These are phyloP conservation scores for Annulohypoxylon bovei DNA, from an alignment of 495 filamentous ascomycete genomes.

Conservation along the genomic window DNA sequence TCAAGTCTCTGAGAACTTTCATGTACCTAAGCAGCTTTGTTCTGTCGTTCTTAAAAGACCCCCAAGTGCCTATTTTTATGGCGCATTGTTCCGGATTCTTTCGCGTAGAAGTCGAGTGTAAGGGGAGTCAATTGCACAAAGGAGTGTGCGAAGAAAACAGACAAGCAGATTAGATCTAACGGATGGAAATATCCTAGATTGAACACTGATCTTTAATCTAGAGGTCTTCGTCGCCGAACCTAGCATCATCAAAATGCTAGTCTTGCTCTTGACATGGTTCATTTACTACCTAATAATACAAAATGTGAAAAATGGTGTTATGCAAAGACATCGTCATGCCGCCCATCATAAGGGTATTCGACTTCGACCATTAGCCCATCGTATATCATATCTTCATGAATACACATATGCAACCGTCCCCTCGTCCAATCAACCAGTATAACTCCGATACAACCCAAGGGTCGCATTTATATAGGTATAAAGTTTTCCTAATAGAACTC, in stretches of 20 bases:
- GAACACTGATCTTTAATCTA: no score
- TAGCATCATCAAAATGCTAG: background rate
- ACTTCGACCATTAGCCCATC: slow-evolving; percentile 1
- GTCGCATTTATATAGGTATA: background rate
- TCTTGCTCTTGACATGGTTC: background rate
- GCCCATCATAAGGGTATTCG: background rate
- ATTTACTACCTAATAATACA: background rate
- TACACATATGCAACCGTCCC: background rate
- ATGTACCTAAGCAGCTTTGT: background rate
- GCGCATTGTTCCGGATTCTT: background rate
- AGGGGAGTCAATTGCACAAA: background rate
- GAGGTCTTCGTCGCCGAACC: background rate
- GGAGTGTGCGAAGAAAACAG: background rate
- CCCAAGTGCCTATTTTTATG: background rate
- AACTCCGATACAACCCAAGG: slow-evolving; percentile 13
- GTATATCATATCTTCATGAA: background rate
- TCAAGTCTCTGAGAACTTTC: background rate
- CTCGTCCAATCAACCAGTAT: background rate
- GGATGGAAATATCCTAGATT: no score
- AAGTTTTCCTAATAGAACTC: no score
- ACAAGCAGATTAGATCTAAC: no score
- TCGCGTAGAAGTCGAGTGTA: background rate
- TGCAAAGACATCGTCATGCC: background rate
- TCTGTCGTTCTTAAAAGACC: background rate
- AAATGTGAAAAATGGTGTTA: background rate